Conservation (phyloP, 2,329 filamentous ascomycete species). For the Neonectria hederae region DNA sequence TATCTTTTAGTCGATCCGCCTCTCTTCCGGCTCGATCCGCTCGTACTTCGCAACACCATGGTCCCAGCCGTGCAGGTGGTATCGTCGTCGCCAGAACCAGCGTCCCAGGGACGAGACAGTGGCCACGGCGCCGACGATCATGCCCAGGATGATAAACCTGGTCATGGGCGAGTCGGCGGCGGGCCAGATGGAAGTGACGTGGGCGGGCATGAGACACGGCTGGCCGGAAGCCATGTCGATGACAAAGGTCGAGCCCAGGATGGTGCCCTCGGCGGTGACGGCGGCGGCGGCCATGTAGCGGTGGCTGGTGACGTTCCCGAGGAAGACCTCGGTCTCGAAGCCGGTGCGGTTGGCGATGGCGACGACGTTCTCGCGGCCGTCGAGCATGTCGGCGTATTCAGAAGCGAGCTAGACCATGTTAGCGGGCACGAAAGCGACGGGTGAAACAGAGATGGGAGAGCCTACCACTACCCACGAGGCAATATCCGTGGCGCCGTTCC, state of each 20-base stretch:
- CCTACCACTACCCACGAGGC: slow-evolving; percentile 43
- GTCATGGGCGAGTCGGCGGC: slow-evolving; percentile 4
- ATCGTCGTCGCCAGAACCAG: slow-evolving; percentile 22
- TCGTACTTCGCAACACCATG: slow-evolving; percentile 21
- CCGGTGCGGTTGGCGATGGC: slow-evolving; percentile 38
- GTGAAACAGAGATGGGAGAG: slow-evolving; percentile 12
- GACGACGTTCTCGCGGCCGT: slow-evolving; percentile 37
- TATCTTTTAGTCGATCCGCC: slow-evolving; percentile 29
- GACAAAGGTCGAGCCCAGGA: slow-evolving; percentile 42
- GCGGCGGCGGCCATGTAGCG: slow-evolving; percentile 42
- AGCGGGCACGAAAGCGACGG: slow-evolving; percentile 25
- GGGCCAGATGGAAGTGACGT: slow-evolving; percentile 33
- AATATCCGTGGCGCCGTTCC: slow-evolving; percentile 46
- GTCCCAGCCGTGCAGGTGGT: slow-evolving; percentile 18
- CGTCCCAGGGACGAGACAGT: slow-evolving; percentile 15
- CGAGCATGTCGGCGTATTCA: slow-evolving; percentile 32
- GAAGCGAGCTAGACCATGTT: slow-evolving; percentile 37
- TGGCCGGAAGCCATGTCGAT: slow-evolving; percentile 40
- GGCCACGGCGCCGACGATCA: slow-evolving; percentile 1
- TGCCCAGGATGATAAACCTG: slow-evolving; percentile 15
- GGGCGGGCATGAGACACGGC: slow-evolving; percentile 36
- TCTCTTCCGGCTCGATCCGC: slow-evolving; percentile 25
- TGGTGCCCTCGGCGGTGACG: slow-evolving; percentile 33
- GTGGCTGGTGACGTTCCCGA: slow-evolving; percentile 25
- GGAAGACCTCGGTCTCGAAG: slow-evolving; percentile 40